Conservation (phyloP, 2,329 filamentous ascomycete species). For the Claviceps sp. region DNA sequence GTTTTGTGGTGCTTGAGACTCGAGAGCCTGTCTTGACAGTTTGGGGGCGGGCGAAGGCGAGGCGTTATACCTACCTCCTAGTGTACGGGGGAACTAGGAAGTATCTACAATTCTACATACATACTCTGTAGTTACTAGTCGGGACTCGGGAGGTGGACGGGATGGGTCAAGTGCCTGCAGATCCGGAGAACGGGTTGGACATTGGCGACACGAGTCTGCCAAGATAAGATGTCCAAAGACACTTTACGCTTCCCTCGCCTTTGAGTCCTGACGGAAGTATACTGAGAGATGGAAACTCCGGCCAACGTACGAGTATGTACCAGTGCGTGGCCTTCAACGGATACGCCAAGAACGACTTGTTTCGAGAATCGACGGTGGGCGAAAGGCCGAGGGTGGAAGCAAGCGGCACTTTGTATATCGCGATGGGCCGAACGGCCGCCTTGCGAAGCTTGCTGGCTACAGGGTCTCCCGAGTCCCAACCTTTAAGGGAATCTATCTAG, state of each 20-base stretch:
- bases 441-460: not conserved
- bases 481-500: not conserved
- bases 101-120: not conserved
- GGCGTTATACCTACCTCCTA: not conserved
- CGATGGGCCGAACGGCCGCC: not conserved
- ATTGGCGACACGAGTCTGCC: not conserved
- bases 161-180: constrained; percentile 12
- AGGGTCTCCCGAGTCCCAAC: not conserved
- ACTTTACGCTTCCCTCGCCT: not conserved
- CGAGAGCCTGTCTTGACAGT: not conserved
- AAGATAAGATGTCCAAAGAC: constrained; percentile 2
- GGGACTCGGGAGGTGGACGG: not conserved
- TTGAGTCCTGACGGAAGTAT: not conserved
- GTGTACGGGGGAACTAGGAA: not conserved
- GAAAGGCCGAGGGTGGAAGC: not conserved
- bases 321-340: not conserved
- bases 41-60: not conserved
- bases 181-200: constrained; percentile 8
- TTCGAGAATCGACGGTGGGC: not conserved
- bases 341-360: not conserved
- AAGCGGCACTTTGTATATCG: not conserved
- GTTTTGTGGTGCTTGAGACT: not conserved
- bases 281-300: not conserved
- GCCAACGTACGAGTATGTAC: not conserved
- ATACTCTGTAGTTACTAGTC: no score